Conservation (phyloP, 148 eudicot genomes). For the Persicaria maculosa region DNA sequence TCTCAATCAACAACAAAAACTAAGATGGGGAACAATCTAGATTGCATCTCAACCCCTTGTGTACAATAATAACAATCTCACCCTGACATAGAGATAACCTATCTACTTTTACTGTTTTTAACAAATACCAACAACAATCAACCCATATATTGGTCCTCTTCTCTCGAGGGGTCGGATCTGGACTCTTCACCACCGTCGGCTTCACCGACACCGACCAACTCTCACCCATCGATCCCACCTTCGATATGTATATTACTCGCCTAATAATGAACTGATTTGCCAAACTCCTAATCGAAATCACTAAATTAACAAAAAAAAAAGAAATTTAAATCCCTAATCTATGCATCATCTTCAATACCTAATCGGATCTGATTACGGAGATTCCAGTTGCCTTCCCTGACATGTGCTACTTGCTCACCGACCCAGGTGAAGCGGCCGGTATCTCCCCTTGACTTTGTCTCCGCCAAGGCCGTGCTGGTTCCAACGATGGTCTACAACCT, state of each 20-base stretch:
- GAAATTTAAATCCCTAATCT: not conserved
- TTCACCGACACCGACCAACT: slow-evolving; percentile 7
- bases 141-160: no score
- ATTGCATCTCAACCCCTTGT: no score
- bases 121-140: no score
- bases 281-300: not conserved
- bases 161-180: no score
- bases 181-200: no score
- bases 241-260: not conserved
- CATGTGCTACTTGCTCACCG: slow-evolving; percentile 77
- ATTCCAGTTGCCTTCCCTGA: slow-evolving; percentile 26
- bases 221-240: not conserved
- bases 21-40: no score
- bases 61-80: no score
- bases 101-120: no score
- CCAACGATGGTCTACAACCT: slow-evolving; percentile 62
- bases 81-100: no score
- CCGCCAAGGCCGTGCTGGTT: slow-evolving; percentile 85
- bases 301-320: not conserved
- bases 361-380: not conserved
- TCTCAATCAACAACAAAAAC: no score
- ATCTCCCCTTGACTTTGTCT: slow-evolving; percentile 64
- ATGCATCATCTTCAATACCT: not conserved
- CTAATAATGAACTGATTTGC: not conserved
- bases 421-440: slow-evolving; percentile 62